phyloP scores from a whole-genome alignment of 2,329 filamentous ascomycete genomes.

The Polytolypa hystricis region DNA sequence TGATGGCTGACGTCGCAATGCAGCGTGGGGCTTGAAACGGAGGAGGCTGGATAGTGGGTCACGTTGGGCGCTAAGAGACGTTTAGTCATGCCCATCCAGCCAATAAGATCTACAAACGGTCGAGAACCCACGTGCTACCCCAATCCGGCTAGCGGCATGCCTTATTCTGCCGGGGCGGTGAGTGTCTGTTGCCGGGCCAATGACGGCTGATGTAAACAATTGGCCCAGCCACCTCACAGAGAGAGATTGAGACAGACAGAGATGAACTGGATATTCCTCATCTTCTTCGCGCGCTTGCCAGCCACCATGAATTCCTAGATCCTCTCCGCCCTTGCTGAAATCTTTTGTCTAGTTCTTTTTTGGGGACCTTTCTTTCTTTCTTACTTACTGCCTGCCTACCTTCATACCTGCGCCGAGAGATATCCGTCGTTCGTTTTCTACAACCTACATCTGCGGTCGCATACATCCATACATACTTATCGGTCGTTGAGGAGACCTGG shows the following conservation, averaged over 20 bases:
- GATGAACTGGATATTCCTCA: too few relatives aligned
- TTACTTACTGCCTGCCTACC: neutral
- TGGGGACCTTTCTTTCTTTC: neutral
- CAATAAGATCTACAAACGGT: too few relatives aligned
- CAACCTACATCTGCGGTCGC: neutral
- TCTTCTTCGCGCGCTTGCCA: too few relatives aligned
- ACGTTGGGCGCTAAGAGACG: too few relatives aligned
- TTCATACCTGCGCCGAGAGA: neutral
- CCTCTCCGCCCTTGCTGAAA: neutral
- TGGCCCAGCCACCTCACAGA: conserved; percentile 37
- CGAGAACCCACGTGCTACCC: too few relatives aligned
- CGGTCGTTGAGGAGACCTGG: neutral
- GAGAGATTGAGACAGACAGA: too few relatives aligned
- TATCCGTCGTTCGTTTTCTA: conserved; percentile 1
- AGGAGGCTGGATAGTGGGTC: too few relatives aligned
- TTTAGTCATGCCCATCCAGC: too few relatives aligned
- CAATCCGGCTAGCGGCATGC: too few relatives aligned
- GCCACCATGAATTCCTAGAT: conserved; percentile 20
- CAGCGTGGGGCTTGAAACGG: too few relatives aligned
- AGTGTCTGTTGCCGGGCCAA: conserved; percentile 25
- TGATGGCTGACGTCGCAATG: too few relatives aligned
- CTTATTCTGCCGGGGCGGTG: too few relatives aligned
- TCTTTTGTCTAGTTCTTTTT: neutral
- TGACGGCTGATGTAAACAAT: conserved; percentile 31
- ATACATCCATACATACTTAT: neutral